Evolutionary conservation across 352 stramenopile species (phyloP).

Genomic region (Globisporangium megalacanthum): DNA sequence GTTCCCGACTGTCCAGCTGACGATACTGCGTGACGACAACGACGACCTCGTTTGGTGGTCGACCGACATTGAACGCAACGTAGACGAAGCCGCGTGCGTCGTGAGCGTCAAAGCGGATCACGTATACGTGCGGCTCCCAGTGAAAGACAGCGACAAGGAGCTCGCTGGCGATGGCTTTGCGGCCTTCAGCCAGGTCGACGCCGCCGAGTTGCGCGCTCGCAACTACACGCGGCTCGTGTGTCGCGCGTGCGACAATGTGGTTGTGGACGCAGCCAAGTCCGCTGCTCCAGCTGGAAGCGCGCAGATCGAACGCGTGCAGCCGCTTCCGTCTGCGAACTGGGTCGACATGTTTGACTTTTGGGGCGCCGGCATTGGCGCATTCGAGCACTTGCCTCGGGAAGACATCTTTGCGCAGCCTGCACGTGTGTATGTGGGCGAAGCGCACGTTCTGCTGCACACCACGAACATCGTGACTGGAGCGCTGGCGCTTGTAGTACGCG

Average conservation of each 20-base stretch:
- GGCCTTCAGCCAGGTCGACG: conserved; percentile 47
- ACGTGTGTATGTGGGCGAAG: conserved; percentile 60
- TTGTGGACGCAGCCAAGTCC: conserved; percentile 9
- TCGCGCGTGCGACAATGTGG: conserved; percentile 24
- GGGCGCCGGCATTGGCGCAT: conserved; percentile 68
- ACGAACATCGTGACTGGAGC: conserved; percentile 18
- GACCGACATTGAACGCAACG: conserved; percentile 48
- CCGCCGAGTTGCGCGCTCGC: conserved; percentile 29
- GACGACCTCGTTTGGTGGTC: conserved; percentile 26
- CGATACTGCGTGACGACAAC: background rate
- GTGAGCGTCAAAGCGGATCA: conserved; percentile 31
- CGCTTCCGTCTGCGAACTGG: conserved; percentile 76
- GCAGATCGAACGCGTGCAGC: conserved; percentile 52
- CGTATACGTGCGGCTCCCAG: conserved; percentile 57
- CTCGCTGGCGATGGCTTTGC: conserved; percentile 38
- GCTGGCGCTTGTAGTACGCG: background rate
- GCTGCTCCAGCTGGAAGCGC: background rate
- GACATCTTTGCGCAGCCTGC: conserved; percentile 44
- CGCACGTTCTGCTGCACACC: conserved; percentile 55
- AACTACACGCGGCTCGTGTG: conserved; percentile 45
- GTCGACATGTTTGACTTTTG: conserved; percentile 88
- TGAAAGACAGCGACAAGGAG: conserved; percentile 44
- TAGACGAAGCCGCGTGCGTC: conserved; percentile 32
- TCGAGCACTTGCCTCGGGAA: conserved; percentile 73
- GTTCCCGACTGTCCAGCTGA: conserved; percentile 33